A percentile compares a stretch with the other conserved stretches of the same genome.
These are phyloP conservation scores for Tripterygium wilfordii DNA, from an alignment of 177 flowering plant genomes.

Conservation along the genomic window DNA sequence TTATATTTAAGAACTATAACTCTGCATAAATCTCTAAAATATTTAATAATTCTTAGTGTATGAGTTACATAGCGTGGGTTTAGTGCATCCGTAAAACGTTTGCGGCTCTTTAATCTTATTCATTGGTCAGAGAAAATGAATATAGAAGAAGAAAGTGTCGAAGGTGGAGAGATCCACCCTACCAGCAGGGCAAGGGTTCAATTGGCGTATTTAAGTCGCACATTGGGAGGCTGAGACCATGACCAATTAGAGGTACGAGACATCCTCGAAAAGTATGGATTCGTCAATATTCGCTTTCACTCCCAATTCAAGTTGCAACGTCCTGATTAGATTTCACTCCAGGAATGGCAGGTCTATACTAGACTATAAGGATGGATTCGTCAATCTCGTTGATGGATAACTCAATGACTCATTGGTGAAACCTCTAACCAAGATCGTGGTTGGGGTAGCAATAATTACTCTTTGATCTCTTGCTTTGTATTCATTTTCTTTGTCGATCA, in stretches of 20 bases:
- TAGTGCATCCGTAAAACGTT: too few species aligned
- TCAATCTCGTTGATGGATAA: conserved; percentile 73
- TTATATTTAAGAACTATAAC: too few species aligned
- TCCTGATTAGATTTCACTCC: background rate
- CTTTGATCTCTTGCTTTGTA: too few species aligned
- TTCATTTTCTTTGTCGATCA: too few species aligned
- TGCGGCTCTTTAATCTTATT: too few species aligned
- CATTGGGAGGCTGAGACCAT: conserved; percentile 85
- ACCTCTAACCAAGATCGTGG: conserved; percentile 70
- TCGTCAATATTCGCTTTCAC: conserved; percentile 62
- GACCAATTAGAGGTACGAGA: conserved; percentile 76
- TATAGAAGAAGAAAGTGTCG: conserved; percentile 54
- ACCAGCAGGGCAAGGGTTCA: conserved; percentile 74
- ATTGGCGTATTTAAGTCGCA: conserved; percentile 60
- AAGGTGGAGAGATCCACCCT: conserved; percentile 77
- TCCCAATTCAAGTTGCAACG: conserved; percentile 41
- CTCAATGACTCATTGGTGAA: conserved; percentile 90
- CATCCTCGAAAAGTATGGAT: conserved; percentile 69
- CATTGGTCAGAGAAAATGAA: too few species aligned
- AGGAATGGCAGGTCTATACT: conserved; percentile 11
- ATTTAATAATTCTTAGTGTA: too few species aligned
- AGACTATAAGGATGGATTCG: conserved; percentile 64
- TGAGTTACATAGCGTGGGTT: too few species aligned
- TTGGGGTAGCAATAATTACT: conserved; percentile 52
- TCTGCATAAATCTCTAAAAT: too few species aligned